Percentiles rank a stretch among this genome's conserved stretches.
Conservation (phyloP, 208 protist genomes). For the Entamoeba histolytica region DNA sequence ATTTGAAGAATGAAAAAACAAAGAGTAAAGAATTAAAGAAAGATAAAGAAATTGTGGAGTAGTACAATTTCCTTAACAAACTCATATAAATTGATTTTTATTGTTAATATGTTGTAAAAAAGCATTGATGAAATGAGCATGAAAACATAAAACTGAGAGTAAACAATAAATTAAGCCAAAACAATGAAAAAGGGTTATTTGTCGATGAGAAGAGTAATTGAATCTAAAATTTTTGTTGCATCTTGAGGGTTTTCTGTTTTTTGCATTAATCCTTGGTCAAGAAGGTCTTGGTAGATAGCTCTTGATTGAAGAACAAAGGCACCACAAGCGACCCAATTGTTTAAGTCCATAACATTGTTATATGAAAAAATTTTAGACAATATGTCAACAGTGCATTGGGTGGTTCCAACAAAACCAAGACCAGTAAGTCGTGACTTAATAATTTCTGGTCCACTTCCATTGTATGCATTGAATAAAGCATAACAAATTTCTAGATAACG, state of each 20-base stretch:
- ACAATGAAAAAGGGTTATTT: not conserved
- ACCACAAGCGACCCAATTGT: not conserved
- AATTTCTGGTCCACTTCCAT: not conserved
- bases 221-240: not conserved
- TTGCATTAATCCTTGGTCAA: not conserved
- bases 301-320: not conserved
- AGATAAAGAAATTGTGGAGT: too few species aligned
- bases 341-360: not conserved
- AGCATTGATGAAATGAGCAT: too few species aligned
- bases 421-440: not conserved
- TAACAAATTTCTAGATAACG: not conserved
- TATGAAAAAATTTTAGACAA: not conserved
- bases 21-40: too few species aligned
- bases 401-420: not conserved
- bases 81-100: too few species aligned
- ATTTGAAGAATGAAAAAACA: too few species aligned
- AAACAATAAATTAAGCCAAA: not conserved
- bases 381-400: not conserved
- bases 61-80: too few species aligned
- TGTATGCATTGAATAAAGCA: not conserved
- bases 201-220: not conserved
- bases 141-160: not conserved
- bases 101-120: too few species aligned
- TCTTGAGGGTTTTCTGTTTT: not conserved
- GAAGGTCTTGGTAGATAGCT: not conserved